Evolutionary conservation across 805 yeast genomes (phyloP).

Genomic region (Lachancea nothofagi): DNA sequence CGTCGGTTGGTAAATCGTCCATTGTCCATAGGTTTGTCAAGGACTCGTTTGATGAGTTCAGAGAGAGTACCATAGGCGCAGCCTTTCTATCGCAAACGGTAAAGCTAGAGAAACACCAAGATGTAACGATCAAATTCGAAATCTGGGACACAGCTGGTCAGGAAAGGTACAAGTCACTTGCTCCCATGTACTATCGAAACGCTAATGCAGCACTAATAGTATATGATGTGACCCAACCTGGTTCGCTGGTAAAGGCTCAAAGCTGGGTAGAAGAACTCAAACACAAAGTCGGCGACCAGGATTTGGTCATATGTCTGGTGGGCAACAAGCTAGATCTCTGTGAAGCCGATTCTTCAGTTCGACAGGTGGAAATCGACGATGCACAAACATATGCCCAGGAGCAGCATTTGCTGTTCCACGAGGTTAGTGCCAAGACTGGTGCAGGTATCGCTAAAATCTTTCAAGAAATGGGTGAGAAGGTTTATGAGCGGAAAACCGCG

Average conservation of each 20-base stretch:
- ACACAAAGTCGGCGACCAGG: slow-evolving; percentile 66
- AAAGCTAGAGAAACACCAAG: slow-evolving; percentile 26
- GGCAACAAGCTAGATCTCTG: slow-evolving; percentile 79
- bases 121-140: slow-evolving; percentile 46
- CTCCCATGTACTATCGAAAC: slow-evolving; percentile 79
- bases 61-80: slow-evolving; percentile 97
- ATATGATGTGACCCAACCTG: slow-evolving; percentile 67
- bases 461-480: slow-evolving; percentile 43
- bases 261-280: slow-evolving; percentile 90
- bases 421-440: slow-evolving; percentile 58
- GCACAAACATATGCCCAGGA: slow-evolving; percentile 55
- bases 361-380: slow-evolving; percentile 40
- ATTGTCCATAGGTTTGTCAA: slow-evolving; percentile 75
- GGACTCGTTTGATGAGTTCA: slow-evolving; percentile 65
- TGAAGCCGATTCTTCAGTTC: slow-evolving; percentile 38
- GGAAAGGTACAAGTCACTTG: slow-evolving; percentile 74
- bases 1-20: slow-evolving; percentile 79
- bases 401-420: slow-evolving; percentile 44
- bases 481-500: slow-evolving; percentile 29
- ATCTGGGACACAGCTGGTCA: slow-evolving; percentile 98
- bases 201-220: slow-evolving; percentile 83
- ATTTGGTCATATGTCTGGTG: slow-evolving; percentile 74
- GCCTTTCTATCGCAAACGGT: slow-evolving; percentile 87
- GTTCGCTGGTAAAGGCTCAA: slow-evolving; percentile 73
- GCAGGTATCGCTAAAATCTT: slow-evolving; percentile 44